Base-by-base conservation (phyloP, 495 filamentous ascomycete species). In the Xylaria bambusicola region DNA sequence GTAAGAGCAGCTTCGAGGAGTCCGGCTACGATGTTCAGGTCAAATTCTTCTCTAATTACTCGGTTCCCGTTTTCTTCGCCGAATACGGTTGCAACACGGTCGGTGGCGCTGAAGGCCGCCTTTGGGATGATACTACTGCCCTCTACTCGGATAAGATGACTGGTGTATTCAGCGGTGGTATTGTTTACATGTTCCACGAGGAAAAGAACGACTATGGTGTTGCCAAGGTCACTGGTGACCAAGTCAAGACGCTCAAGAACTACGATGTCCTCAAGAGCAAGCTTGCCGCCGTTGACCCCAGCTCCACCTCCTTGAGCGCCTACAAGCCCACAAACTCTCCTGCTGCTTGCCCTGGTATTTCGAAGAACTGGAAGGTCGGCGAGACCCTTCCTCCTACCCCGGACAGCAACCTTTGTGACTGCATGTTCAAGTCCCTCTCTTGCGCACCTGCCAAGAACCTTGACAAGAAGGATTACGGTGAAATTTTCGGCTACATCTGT, bases 151-250 rank as follows among this genome's bases (percentile, higher is more conserved):
- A 78, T 6, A 67, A 92, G 33, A 98, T 98, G 94, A 86, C 85
- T 10, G 67, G 65, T 13, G 91, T 97, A 47, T 93, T 90, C 84
- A 96, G 90, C 38, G 93, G 93, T 62, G 93, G 93, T 68, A 94
- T 98, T 62, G 89, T 96, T 18, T 98, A 98, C 79, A 95, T 95
- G 92, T 98, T 94, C 78, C 93, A 93, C 80, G 79, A 98, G 71
- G 92, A 96, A 68, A 78, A 78, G 18, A 98, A 98, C 74, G 77
- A 97, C 72, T 98, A 90, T 68, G 94, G 93, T 66, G 82, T 98
- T 38, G 91, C 94, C 51, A 80, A 78, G 27, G 72, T 93, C 42
- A 70, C 67, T 48, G 84, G 84, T 62, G 74, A 75, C 62, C 75
- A 65, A 4, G 87, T 86, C 56, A 83, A 75, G 56, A 87, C 81